Conservation (phyloP, 2,329 filamentous ascomycete genomes). For the Claviceps paspali region DNA sequence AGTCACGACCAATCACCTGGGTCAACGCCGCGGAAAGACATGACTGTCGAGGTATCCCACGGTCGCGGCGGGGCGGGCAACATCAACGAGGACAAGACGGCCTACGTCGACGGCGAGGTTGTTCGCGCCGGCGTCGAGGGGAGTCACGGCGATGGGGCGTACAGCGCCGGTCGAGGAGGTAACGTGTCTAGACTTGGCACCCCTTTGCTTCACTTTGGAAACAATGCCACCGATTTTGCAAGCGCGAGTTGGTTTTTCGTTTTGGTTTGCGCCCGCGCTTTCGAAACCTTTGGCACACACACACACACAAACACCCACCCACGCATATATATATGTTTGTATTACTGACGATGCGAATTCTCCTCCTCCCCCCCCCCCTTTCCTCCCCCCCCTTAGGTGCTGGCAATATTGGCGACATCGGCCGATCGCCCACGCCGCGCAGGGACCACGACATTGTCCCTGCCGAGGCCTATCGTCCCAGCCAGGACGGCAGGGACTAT, state of each 20-base stretch:
- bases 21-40: too few species aligned
- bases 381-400: constrained; percentile 36
- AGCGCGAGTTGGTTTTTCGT: too few species aligned
- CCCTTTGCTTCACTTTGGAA: too few species aligned
- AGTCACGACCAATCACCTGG: too few species aligned
- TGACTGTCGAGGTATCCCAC: constrained; percentile 38
- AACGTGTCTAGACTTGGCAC: too few species aligned
- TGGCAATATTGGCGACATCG: constrained; percentile 41
- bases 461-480: constrained; percentile 33
- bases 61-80: constrained; percentile 48
- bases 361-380: too few species aligned
- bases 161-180: constrained; percentile 45
- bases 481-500: constrained; percentile 32
- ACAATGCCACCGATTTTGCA: too few species aligned
- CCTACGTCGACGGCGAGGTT: constrained; percentile 48
- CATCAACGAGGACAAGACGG: constrained; percentile 40
- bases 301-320: too few species aligned
- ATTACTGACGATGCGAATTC: too few species aligned
- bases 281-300: too few species aligned
- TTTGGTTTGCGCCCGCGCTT: too few species aligned
- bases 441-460: constrained; percentile 38
- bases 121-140: constrained; percentile 38
- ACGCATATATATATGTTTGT: neutral
- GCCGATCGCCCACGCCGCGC: constrained; percentile 23
- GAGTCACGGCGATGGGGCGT: constrained; percentile 42